Base-by-base conservation (phyloP, 1,284 basidiomycete genomes). In the Caloboletus firmus region DNA sequence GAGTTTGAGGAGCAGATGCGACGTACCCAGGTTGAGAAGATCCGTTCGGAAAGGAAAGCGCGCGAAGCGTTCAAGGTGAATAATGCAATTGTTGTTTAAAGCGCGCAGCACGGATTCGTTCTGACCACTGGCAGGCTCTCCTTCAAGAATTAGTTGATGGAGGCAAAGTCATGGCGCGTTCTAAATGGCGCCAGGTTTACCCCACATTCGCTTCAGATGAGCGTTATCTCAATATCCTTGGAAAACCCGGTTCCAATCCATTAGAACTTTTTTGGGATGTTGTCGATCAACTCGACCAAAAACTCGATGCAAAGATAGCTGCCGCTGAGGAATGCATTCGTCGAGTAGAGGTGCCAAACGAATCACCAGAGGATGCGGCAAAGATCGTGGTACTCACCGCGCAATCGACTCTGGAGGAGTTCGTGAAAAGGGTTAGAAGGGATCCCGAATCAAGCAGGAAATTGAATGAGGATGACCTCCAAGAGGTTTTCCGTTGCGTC, bases 181-280 rank as follows among this genome's bases (percentile, higher is more conserved):
- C 87, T 3, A 96, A 94, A 67, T 99, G 95, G 95, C 94, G 94
- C 70, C 80, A 90, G 34, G 81, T 95, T 24, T 93, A 93, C 61
- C 87, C 90, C 0, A 70, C 78, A 22, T 85, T 99, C 73, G 78
- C 79, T 24, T 76, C 85, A 31, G 93, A 98, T 63, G 76, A 81
- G 42, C 85, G 93, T n/a, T 97, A 98, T 73, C 76, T 86, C 31
- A 79, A 83, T 55, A 83, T 98, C 68, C 83, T 98, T 7, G 95
- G 95, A 2, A 90, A 91, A 65, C 89, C 93, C 5, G 97, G 97
- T 15, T 96, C 93, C 3, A 93, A 90, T 59, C 94, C 96, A 1
- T 79, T 99, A 39, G 96, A 99, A 61, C 80, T 99, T 11, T 99
- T 98, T 74, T 98, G 93, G 92, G 96, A 99, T 69, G 70, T 82